Conservation (phyloP, 2,329 filamentous ascomycete genomes). For the Botrytis galanthina region DNA sequence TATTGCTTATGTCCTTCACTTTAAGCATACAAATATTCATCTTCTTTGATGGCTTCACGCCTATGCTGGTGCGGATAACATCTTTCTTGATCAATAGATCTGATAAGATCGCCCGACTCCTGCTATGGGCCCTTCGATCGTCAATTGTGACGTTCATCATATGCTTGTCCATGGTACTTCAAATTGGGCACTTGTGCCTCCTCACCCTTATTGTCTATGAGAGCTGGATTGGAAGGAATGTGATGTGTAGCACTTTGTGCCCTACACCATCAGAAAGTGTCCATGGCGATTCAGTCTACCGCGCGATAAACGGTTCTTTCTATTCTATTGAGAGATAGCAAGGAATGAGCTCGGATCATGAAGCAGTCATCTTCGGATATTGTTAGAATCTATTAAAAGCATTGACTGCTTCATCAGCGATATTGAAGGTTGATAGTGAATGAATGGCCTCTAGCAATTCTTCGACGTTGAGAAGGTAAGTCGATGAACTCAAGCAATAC, state of each 20-base stretch:
- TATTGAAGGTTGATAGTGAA: neutral
- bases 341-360: neutral
- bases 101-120: neutral
- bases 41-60: neutral
- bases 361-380: neutral
- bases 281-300: neutral
- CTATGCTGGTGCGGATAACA: neutral
- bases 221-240: neutral
- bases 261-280: neutral
- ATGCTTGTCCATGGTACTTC: neutral
- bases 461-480: neutral
- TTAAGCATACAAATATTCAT: neutral
- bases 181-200: neutral
- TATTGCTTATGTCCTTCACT: neutral
- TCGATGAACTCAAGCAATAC: neutral
- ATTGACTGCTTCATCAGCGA: neutral
- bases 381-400: neutral
- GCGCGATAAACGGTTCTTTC: neutral
- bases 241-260: neutral
- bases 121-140: neutral
- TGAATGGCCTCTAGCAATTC: neutral
- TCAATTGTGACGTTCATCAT: neutral
- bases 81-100: neutral
- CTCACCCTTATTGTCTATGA: neutral
- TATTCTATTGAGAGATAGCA: neutral